Evolutionary conservation across 352 stramenopile genomes (phyloP).

Genomic region (Phytophthora palmivora): DNA sequence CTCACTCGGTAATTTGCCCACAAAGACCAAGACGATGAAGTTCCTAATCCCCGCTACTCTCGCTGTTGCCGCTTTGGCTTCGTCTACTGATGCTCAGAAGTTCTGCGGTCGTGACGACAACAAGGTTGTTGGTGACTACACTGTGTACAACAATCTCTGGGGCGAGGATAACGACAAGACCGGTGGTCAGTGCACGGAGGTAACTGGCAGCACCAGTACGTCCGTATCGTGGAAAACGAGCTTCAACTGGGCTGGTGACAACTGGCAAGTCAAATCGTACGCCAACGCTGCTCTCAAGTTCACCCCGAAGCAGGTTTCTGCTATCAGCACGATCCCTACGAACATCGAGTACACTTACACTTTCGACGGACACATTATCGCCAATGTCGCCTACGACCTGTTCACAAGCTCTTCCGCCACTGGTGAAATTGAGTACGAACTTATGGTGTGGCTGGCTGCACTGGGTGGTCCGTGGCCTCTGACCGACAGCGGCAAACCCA

Average conservation of each 20-base stretch:
- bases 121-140: conserved; percentile 44
- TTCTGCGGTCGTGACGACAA: conserved; percentile 41
- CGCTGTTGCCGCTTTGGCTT: conserved; percentile 18
- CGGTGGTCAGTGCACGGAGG: conserved; percentile 48
- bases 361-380: conserved; percentile 44
- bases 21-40: conserved; percentile 27
- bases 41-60: conserved; percentile 17
- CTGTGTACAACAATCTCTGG: conserved; percentile 63
- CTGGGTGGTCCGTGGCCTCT: too few relatives aligned
- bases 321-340: conserved; percentile 43
- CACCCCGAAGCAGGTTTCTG: conserved; percentile 34
- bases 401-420: too few relatives aligned
- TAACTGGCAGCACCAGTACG: conserved; percentile 33
- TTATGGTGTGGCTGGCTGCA: too few relatives aligned
- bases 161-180: conserved; percentile 32
- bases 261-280: conserved; percentile 55
- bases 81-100: conserved; percentile 23
- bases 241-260: conserved; percentile 44
- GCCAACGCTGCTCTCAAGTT: conserved; percentile 52
- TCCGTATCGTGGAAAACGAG: conserved; percentile 46
- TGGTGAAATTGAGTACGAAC: too few relatives aligned
- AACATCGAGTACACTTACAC: conserved; percentile 48
- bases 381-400: too few relatives aligned
- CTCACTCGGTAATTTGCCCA: too few relatives aligned
- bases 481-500: too few relatives aligned